Base-by-base conservation (phyloP, 169 alveolate species). In the Cryptosporidium canis region DNA sequence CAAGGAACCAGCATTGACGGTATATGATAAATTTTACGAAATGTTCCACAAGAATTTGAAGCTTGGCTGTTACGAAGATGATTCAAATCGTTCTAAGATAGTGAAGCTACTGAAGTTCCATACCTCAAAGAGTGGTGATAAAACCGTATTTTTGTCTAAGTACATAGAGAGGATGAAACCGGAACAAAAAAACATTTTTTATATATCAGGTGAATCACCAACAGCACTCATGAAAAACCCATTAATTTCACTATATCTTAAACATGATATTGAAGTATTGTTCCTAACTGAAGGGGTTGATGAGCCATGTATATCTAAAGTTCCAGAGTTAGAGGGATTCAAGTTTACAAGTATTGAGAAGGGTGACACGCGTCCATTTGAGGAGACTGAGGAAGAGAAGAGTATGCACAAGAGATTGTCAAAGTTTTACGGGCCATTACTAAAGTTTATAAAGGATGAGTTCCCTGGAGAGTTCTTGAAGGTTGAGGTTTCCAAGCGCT, bases 11-110 rank as follows among this genome's bases (percentile, higher is more conserved):
- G 83, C 53, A 0, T 31, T 66, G 24, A 68, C 37, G 7, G 37
- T 12, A 5, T 93, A 92, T 63, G 83, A 95, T 67, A 92, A 92
- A 91, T 96, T 97, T 94, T 97, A 95, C 93, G 94, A 95, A 72
- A 95, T 94, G 92, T 97, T 96, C 95, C 93, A 94, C 51, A 96
- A 95, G 70, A 94, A 95, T 82, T 90, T 97, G 66, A 96, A 96
- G 94, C 95, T 97, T 55, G 99, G 99, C 29, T 96, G 98, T 90
- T 96, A 96, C 90, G 99, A 97, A 83, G 99, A 97, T 90, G 98
- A 96, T 87, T 90, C 97, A 65, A 97, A 96, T 90, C 94, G 98
- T 71, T 91, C 95, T 58, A 96, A 96, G 94, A 94, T 97, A 67
- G 95, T 96, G 43, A 96, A 96, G 92, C 92, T 97, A 67, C 93